Evolutionary conservation across 2,329 filamentous ascomycete genomes (phyloP).

Genomic region (Metarhizium rileyi): DNA sequence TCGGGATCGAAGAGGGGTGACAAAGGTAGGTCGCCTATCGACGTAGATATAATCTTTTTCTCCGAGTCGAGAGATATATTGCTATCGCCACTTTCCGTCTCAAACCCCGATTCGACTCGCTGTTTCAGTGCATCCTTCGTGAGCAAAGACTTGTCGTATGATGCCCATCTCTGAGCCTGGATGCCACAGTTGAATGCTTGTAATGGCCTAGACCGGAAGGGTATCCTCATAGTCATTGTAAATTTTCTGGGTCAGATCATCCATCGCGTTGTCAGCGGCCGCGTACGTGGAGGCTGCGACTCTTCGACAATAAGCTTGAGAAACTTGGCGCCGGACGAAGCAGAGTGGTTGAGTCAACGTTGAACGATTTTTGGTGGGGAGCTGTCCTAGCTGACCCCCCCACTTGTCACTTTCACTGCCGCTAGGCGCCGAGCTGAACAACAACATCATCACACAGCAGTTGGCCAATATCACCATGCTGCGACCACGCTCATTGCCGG

Average conservation of each 20-base stretch:
- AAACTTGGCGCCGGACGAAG: neutral
- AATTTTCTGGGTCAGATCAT: neutral
- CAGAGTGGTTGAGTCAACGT: too few relatives aligned
- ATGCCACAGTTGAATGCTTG: conserved; percentile 4
- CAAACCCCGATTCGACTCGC: conserved; percentile 23
- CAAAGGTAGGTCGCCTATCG: conserved; percentile 36
- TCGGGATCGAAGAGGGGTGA: conserved; percentile 45
- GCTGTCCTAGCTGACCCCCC: neutral
- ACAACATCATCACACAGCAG: conserved; percentile 3
- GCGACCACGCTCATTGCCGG: conserved; percentile 19
- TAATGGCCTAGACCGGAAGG: conserved; percentile 11
- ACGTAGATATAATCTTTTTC: conserved; percentile 35
- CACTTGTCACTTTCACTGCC: neutral
- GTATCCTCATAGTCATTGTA: conserved; percentile 1
- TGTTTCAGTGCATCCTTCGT: conserved; percentile 19
- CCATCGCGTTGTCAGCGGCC: neutral
- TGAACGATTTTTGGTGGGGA: conserved; percentile 1
- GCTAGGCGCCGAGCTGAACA: neutral
- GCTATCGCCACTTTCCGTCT: conserved; percentile 18
- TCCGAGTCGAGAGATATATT: conserved; percentile 26
- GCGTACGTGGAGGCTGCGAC: neutral
- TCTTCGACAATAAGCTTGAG: neutral
- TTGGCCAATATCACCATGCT: conserved; percentile 14
- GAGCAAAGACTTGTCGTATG: conserved; percentile 21
- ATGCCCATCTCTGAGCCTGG: conserved; percentile 19